Evolutionary conservation across 2,329 filamentous ascomycete species (phyloP), one percentile per base, ranked within the genome.

Genomic region (Colletotrichum tanaceti): DNA sequence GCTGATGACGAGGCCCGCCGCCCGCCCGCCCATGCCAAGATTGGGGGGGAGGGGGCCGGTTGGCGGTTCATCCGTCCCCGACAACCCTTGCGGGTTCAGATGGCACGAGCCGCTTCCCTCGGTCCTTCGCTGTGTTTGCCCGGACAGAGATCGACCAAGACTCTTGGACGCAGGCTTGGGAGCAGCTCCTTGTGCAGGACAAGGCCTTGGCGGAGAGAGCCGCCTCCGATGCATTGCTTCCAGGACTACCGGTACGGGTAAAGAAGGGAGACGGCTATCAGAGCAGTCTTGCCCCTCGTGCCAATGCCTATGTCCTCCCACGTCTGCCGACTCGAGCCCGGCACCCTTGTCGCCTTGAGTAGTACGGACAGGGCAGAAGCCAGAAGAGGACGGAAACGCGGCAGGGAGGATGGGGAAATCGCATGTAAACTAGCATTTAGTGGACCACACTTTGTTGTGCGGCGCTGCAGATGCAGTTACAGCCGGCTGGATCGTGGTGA

Each of bases 1-100:
- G 32, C 60, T 69, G 62, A 69, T 69, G 62, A 69, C 66, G 62
- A 69, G 62, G 66, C 62, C 53, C 61, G 41, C 60, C 53, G n/a
- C n/a, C 24, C 24, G 24, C 24, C 24, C 32, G 54, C 49, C 52
- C 13, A 38, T 52, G 66, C 66, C 62, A 60, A 69, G 66, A 39
- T 55, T 54, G 43, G 47, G 28, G 28, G 32, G 7, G 28, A 7
- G 6, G 28, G 28, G 28, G n/a, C 41, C 54, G 35, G 62, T 54
- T 65, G 47, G 61, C 53, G 52, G 47, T 47, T 32, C 53, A 46
- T 18, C 32, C 49, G 63, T 32, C 32, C 49, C 32, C 46, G 13
- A 38, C 4, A n/a, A 49, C 18, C 44, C 43, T 59, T 39, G 57
- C 18, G 43, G 47, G 65, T 55, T 68, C 62, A 65, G 65, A 65